Conservation (phyloP, 768 basidiomycete species). For the Pilatotrama ljubarskyi region DNA sequence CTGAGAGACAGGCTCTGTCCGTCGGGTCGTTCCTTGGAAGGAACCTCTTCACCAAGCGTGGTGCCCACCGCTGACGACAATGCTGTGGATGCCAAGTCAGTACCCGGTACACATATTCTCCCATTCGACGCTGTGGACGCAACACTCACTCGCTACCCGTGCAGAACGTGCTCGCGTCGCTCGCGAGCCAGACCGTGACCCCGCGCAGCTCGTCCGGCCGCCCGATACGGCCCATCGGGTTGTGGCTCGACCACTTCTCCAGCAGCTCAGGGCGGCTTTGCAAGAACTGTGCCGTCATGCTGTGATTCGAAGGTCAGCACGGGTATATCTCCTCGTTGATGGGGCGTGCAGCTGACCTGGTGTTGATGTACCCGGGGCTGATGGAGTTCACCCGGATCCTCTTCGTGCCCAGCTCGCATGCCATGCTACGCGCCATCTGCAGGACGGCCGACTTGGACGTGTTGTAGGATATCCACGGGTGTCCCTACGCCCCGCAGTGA, state of each 20-base stretch:
- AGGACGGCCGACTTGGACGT: constrained; percentile 70
- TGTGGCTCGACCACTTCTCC: constrained; percentile 63
- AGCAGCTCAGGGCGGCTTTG: constrained; percentile 60
- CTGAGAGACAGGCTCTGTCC: too few relatives aligned
- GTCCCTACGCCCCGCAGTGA: constrained; percentile 55
- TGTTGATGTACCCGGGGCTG: constrained; percentile 77
- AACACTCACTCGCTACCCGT: constrained; percentile 74
- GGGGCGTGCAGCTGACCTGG: constrained; percentile 48
- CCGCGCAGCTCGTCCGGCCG: constrained; percentile 72
- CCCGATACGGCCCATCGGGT: constrained; percentile 69
- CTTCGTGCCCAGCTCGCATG: constrained; percentile 66
- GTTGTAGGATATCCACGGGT: constrained; percentile 51
- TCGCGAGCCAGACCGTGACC: constrained; percentile 55
- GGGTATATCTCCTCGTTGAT: too few relatives aligned
- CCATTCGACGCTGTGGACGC: neutral
- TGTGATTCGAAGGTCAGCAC: constrained; percentile 25
- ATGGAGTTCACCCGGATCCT: constrained; percentile 70
- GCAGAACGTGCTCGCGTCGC: constrained; percentile 57
- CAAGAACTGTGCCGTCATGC: constrained; percentile 71
- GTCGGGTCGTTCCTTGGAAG: too few relatives aligned
- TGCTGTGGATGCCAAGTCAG: constrained; percentile 5
- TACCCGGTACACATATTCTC: too few relatives aligned
- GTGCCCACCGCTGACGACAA: constrained; percentile 28
- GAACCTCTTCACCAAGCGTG: constrained; percentile 25
- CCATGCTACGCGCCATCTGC: constrained; percentile 78